phyloP scores from a whole-genome alignment of 208 protist genomes.

The Leishmania amazonensis region DNA sequence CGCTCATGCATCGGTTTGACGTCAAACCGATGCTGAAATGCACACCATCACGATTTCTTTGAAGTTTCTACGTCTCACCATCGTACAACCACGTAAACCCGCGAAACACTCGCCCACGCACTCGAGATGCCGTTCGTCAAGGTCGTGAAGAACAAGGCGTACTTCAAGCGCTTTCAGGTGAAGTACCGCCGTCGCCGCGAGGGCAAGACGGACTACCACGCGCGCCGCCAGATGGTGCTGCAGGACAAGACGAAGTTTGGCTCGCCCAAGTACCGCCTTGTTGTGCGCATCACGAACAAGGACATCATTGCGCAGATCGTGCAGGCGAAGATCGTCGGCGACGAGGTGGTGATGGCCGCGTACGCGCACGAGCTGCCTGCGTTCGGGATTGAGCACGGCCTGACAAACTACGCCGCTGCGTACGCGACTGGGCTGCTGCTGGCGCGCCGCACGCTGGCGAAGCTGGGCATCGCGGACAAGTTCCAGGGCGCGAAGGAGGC shows the following conservation, averaged over 20 bases:
- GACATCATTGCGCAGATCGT: slow-evolving; percentile 98
- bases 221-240: slow-evolving; percentile 94
- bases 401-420: slow-evolving; percentile 98
- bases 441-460: slow-evolving; percentile 96
- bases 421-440: slow-evolving; percentile 98
- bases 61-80: background rate
- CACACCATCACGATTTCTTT: background rate
- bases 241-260: slow-evolving; percentile 99
- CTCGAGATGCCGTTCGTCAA: slow-evolving; percentile 85
- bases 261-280: slow-evolving; percentile 98
- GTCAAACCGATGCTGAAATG: background rate
- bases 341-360: slow-evolving; percentile 94
- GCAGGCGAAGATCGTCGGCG: slow-evolving; percentile 95
- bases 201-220: slow-evolving; percentile 99
- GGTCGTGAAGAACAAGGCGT: slow-evolving; percentile 94
- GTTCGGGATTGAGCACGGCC: slow-evolving; percentile 96
- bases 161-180: slow-evolving; percentile 99
- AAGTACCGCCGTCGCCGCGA: slow-evolving; percentile 97
- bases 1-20: background rate
- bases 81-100: background rate
- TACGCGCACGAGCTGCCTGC: slow-evolving; percentile 98
- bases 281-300: slow-evolving; percentile 97
- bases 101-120: background rate
- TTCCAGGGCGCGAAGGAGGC: slow-evolving; percentile 95
- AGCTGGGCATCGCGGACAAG: slow-evolving; percentile 93